Conservation (phyloP, 768 basidiomycete genomes). For the Naganishia randhawae region DNA sequence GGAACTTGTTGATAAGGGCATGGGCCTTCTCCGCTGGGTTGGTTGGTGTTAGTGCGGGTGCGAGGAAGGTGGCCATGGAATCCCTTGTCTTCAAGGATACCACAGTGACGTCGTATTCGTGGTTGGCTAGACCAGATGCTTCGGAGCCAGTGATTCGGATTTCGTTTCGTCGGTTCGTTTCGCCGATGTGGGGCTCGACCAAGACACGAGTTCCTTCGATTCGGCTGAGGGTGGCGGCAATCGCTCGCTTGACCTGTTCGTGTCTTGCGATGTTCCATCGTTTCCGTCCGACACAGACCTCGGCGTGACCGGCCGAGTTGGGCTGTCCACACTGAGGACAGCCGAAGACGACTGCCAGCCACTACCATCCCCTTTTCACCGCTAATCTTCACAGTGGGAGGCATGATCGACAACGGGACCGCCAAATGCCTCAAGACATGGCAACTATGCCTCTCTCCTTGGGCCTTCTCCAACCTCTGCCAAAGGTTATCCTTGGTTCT, state of each 20-base stretch:
- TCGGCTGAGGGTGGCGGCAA: constrained; percentile 1
- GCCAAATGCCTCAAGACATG: too few relatives aligned
- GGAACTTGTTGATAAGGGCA: constrained; percentile 6
- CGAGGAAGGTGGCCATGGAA: background rate
- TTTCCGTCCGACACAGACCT: background rate
- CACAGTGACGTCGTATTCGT: background rate
- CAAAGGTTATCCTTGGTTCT: too few relatives aligned
- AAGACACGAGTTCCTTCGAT: background rate
- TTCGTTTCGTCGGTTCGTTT: background rate
- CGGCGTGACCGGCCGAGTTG: constrained; percentile 13
- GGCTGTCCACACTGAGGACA: too few relatives aligned
- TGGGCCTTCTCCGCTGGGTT: constrained; percentile 4
- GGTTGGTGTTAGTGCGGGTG: background rate
- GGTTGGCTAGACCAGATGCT: too few relatives aligned
- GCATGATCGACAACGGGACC: too few relatives aligned
- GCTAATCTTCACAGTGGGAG: too few relatives aligned
- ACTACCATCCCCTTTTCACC: too few relatives aligned
- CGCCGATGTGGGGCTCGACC: constrained; percentile 1
- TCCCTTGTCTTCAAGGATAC: constrained; percentile 1
- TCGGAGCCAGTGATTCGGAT: background rate
- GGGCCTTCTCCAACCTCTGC: too few relatives aligned
- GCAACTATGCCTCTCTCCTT: too few relatives aligned
- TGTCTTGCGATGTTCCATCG: constrained; percentile 14
- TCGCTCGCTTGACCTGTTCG: constrained; percentile 8
- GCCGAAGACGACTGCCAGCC: too few relatives aligned